Evolutionary conservation across 345 rosid species (phyloP), one percentile per base, ranked within the genome.

Genomic region (Syzygium grande): DNA sequence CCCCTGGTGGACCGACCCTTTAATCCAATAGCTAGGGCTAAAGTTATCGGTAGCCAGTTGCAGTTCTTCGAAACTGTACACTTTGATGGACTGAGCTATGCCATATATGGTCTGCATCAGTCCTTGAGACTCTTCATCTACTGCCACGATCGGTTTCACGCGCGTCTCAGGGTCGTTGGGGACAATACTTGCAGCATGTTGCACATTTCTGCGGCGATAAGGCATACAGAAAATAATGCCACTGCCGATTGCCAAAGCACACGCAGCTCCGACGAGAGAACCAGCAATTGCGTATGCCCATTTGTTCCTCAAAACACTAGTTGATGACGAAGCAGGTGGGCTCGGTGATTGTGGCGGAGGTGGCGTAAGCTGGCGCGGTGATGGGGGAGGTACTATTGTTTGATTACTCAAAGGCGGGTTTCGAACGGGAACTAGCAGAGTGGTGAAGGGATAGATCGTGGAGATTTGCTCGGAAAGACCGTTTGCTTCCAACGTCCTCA

Each of bases 351-450:
- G 23, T 21, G 61, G 9, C 2, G 78, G 53, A 52, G 89, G 84
- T 51, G 87, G 17, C 22, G 58, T 2, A 25, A 23, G 52, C 43
- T 89, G 88, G 38, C 88, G 79, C 9, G 91, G 90, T 38, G 89
- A 85, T n/a, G 88, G 85, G 34, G 91, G 89, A 19, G 92, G 84
- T 65, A 83, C 86, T 12, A 88, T 84, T 85, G 95, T 90, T 85
- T 89, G 92, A 30, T 90, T 85, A 84, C 52, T 61, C 54, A 86
- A 87, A 16, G 95, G 95, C 65, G 84, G 92, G 29, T 88, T 89
- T 78, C 58, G 83, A 61, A 96, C 88, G 43, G 98, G 97, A 88
- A 94, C 53, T 52, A 95, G 86, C 84, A 94, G 41, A 12, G 97
- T 92, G 22, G 95, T 95, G 92, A 86, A 92, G 84, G 95, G 94